phyloP scores from a whole-genome alignment of 805 yeast species.

The Zygosaccharomyces kombuchaensis region DNA sequence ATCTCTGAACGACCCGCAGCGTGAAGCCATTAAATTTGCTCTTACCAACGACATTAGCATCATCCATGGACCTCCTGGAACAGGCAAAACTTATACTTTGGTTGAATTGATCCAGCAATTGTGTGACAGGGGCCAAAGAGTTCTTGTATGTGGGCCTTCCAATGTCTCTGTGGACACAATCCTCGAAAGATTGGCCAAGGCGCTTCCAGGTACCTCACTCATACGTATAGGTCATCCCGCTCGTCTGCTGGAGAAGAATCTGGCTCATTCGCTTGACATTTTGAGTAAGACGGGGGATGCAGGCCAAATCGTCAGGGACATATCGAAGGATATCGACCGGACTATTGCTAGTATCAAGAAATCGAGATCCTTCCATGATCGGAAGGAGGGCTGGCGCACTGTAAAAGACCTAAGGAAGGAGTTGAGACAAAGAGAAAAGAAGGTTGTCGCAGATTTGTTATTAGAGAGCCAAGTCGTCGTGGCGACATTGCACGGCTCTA shows the following conservation, averaged over 20 bases:
- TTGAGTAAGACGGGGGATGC: constrained; percentile 55
- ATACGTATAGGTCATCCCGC: constrained; percentile 94
- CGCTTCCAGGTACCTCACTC: constrained; percentile 45
- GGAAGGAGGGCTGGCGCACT: constrained; percentile 63
- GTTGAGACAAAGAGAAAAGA: constrained; percentile 58
- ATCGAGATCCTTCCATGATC: constrained; percentile 57
- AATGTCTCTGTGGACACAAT: constrained; percentile 90
- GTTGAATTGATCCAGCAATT: constrained; percentile 78
- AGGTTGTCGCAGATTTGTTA: constrained; percentile 55
- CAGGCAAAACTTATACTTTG: constrained; percentile 78
- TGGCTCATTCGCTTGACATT: constrained; percentile 72
- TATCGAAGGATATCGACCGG: constrained; percentile 64
- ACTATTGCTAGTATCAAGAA: constrained; percentile 56
- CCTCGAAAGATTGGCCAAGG: constrained; percentile 60
- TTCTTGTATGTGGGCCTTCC: constrained; percentile 90
- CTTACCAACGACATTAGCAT: constrained; percentile 54
- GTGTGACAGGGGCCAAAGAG: constrained; percentile 48
- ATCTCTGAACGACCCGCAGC: constrained; percentile 59
- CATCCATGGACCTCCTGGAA: constrained; percentile 77
- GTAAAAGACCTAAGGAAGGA: constrained; percentile 69
- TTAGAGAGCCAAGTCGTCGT: constrained; percentile 63
- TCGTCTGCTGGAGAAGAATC: constrained; percentile 56
- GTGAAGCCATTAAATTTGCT: constrained; percentile 64
- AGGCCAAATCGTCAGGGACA: constrained; percentile 60
- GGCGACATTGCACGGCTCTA: constrained; percentile 85